Evolutionary conservation across 495 filamentous ascomycete species (phyloP).

Genomic region (Penicillium lagena): DNA sequence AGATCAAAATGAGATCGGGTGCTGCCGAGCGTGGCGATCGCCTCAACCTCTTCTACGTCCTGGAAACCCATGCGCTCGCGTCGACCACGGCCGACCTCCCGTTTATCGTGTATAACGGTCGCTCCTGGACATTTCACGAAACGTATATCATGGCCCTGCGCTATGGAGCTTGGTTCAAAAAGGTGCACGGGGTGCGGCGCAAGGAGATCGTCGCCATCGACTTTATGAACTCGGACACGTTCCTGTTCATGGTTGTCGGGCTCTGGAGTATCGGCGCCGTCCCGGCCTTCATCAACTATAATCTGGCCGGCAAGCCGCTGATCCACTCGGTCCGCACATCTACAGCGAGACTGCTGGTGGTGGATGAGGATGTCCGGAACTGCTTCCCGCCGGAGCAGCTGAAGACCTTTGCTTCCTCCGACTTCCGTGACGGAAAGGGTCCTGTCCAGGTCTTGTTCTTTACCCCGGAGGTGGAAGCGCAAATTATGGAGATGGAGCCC

Average conservation of each 20-base stretch:
- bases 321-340: slow-evolving; percentile 72
- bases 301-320: slow-evolving; percentile 68
- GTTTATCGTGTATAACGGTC: slow-evolving; percentile 72
- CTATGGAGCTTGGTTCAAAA: slow-evolving; percentile 79
- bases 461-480: slow-evolving; percentile 54
- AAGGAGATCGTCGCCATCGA: slow-evolving; percentile 84
- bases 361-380: slow-evolving; percentile 63
- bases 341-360: slow-evolving; percentile 61
- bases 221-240: slow-evolving; percentile 78
- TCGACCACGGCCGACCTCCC: slow-evolving; percentile 46
- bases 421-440: slow-evolving; percentile 41
- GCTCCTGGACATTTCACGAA: slow-evolving; percentile 73
- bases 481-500: slow-evolving; percentile 50
- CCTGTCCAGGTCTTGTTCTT: slow-evolving; percentile 56
- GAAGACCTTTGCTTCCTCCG: slow-evolving; percentile 31
- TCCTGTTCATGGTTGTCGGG: slow-evolving; percentile 77
- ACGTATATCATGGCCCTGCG: slow-evolving; percentile 67
- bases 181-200: slow-evolving; percentile 58
- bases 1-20: slow-evolving; percentile 30
- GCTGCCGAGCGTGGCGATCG: slow-evolving; percentile 48
- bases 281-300: slow-evolving; percentile 96
- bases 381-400: slow-evolving; percentile 43
- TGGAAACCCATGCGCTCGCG: slow-evolving; percentile 63
- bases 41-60: slow-evolving; percentile 70
- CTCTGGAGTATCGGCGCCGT: slow-evolving; percentile 84